These are phyloP conservation scores for Heimioporus sp. DNA, from an alignment of 768 basidiomycete species.

Conservation along the genomic window DNA sequence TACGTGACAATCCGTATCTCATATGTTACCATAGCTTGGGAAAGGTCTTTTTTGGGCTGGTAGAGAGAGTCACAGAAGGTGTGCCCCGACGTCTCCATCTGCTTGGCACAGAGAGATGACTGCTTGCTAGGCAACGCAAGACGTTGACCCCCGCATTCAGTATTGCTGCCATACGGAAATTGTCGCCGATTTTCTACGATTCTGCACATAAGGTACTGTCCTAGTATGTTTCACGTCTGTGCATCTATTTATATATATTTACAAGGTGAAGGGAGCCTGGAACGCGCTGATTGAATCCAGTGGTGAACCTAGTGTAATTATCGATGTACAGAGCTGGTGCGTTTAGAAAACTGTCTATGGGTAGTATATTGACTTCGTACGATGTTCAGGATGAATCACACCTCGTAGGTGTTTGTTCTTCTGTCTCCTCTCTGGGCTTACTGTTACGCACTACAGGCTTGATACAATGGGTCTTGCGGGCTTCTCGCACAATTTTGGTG, in stretches of 20 bases:
- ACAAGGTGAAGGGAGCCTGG: conserved; percentile 31
- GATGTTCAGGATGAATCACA: conserved; percentile 30
- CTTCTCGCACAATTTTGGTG: conserved; percentile 58
- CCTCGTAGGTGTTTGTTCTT: conserved; percentile 25
- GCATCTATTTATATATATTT: neutral
- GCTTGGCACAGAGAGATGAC: neutral
- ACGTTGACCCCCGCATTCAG: conserved; percentile 27
- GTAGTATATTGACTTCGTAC: neutral
- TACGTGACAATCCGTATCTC: neutral
- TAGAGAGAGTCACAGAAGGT: conserved; percentile 46
- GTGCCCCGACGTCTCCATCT: neutral
- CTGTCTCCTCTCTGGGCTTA: neutral
- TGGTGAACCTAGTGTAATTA: conserved; percentile 21
- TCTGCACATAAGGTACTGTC: conserved; percentile 25
- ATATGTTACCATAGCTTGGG: conserved; percentile 15
- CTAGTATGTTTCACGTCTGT: neutral
- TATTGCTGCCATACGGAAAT: conserved; percentile 19
- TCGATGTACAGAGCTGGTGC: conserved; percentile 38
- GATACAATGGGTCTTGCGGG: conserved; percentile 61
- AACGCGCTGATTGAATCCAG: conserved; percentile 24
- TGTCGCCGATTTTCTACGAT: conserved; percentile 25
- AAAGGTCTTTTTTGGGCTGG: conserved; percentile 30
- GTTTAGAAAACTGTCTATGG: neutral
- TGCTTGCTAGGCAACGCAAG: conserved; percentile 21
- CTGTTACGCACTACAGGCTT: conserved; percentile 32